phyloP scores from a whole-genome alignment of 2,329 filamentous ascomycete genomes.

The Pseudogymnoascus sp. region DNA sequence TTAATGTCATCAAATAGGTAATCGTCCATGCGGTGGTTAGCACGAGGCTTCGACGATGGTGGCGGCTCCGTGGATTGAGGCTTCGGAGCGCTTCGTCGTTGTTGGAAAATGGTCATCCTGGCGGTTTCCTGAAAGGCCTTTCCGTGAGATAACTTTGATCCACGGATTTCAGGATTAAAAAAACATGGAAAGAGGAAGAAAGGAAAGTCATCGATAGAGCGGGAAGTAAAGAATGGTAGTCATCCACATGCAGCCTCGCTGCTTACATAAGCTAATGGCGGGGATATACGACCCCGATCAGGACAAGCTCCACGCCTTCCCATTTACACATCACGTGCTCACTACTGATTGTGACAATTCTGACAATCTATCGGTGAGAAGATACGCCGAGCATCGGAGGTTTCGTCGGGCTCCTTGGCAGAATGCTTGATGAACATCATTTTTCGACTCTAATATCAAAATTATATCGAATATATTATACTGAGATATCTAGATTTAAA shows the following conservation, averaged over 20 bases:
- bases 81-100: not conserved
- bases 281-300: not conserved
- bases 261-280: not conserved
- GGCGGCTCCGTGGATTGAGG: not conserved
- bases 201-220: conserved; percentile 1
- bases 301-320: conserved; percentile 7
- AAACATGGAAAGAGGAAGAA: not conserved
- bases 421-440: not conserved
- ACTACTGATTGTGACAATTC: not conserved
- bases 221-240: not conserved
- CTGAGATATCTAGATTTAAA: not conserved
- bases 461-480: not conserved
- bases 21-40: not conserved
- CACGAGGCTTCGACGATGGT: not conserved
- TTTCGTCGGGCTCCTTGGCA: not conserved
- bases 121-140: not conserved
- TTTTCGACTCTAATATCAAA: not conserved
- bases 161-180: not conserved
- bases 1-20: conserved; percentile 10
- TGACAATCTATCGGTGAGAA: not conserved
- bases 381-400: not conserved
- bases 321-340: conserved; percentile 5
- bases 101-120: not conserved
- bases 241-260: not conserved
- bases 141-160: not conserved